phyloP scores from a whole-genome alignment of 768 basidiomycete genomes.

The Austroboletus eburneus region DNA sequence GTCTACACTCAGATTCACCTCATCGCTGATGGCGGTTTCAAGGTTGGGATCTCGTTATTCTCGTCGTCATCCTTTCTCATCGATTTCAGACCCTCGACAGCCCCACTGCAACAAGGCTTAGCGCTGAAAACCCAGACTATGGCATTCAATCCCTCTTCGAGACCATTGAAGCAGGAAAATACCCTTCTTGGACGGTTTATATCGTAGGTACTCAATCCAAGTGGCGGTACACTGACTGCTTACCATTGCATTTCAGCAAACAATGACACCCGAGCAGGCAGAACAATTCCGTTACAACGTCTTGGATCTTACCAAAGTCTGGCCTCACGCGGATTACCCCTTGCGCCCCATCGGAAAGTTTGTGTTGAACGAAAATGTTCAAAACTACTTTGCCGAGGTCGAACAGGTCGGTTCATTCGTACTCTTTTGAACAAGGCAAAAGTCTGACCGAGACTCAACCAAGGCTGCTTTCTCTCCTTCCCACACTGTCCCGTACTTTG shows the following conservation, averaged over 20 bases:
- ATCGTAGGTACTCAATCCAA: constrained; percentile 46
- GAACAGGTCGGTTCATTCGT: constrained; percentile 70
- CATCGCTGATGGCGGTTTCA: constrained; percentile 75
- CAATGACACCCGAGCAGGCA: constrained; percentile 89
- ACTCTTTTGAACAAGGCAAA: constrained; percentile 18
- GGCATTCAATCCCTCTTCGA: constrained; percentile 76
- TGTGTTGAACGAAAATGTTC: constrained; percentile 69
- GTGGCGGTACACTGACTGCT: background rate
- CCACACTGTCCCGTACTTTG: constrained; percentile 83
- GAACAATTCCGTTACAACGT: constrained; percentile 88
- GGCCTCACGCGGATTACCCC: constrained; percentile 87
- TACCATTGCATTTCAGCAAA: constrained; percentile 55
- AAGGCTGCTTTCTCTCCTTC: constrained; percentile 84
- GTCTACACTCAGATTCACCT: constrained; percentile 87
- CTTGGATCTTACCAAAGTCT: constrained; percentile 87
- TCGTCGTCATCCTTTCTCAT: constrained; percentile 3
- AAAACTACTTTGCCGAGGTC: constrained; percentile 93
- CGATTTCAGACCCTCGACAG: constrained; percentile 60
- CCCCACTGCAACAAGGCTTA: constrained; percentile 58
- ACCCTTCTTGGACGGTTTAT: constrained; percentile 86
- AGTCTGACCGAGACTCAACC: constrained; percentile 3
- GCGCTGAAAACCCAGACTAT: constrained; percentile 81
- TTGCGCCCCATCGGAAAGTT: constrained; percentile 84
- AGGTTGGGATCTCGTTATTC: constrained; percentile 38
- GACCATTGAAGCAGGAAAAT: constrained; percentile 74